phyloP scores from a whole-genome alignment of 192 early-diverging fungal species.

The Linnemannia schmuckeri region DNA sequence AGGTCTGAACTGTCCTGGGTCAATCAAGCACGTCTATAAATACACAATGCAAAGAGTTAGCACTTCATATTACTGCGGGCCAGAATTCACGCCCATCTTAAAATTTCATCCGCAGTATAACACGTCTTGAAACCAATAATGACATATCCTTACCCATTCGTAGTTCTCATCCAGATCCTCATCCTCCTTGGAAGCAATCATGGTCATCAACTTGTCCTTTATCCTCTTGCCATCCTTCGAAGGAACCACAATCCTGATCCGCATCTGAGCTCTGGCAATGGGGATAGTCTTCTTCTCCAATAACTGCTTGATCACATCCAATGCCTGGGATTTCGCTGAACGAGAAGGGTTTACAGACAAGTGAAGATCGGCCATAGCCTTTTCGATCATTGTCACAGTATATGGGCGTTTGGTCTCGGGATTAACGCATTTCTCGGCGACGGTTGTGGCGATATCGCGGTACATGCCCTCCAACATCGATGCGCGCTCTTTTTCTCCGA shows the following conservation, averaged over 20 bases:
- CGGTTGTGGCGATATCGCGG: slow-evolving; percentile 95
- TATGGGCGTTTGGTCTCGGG: slow-evolving; percentile 95
- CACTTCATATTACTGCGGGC: slow-evolving; percentile 8
- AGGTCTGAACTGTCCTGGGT: slow-evolving; percentile 91
- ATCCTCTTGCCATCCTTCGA: slow-evolving; percentile 92
- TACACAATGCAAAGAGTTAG: slow-evolving; percentile 11
- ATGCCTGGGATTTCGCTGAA: slow-evolving; percentile 92
- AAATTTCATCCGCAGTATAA: neutral
- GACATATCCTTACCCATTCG: slow-evolving; percentile 74
- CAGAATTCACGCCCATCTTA: neutral
- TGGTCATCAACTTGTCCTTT: slow-evolving; percentile 76
- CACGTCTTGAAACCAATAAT: slow-evolving; percentile 9
- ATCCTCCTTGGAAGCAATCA: slow-evolving; percentile 78
- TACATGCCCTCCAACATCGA: slow-evolving; percentile 85
- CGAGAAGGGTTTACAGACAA: slow-evolving; percentile 90
- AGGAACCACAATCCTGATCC: slow-evolving; percentile 83
- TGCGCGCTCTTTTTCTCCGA: slow-evolving; percentile 95
- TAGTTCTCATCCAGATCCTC: slow-evolving; percentile 86
- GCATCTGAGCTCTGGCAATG: slow-evolving; percentile 95
- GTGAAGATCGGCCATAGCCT: slow-evolving; percentile 95
- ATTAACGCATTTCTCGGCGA: slow-evolving; percentile 96
- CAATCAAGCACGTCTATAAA: slow-evolving; percentile 81
- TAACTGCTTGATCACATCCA: slow-evolving; percentile 94
- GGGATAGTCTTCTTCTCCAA: slow-evolving; percentile 92
- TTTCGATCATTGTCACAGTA: slow-evolving; percentile 98